Conservation (phyloP, 208 protist genomes). For the Leishmania tarentolae region DNA sequence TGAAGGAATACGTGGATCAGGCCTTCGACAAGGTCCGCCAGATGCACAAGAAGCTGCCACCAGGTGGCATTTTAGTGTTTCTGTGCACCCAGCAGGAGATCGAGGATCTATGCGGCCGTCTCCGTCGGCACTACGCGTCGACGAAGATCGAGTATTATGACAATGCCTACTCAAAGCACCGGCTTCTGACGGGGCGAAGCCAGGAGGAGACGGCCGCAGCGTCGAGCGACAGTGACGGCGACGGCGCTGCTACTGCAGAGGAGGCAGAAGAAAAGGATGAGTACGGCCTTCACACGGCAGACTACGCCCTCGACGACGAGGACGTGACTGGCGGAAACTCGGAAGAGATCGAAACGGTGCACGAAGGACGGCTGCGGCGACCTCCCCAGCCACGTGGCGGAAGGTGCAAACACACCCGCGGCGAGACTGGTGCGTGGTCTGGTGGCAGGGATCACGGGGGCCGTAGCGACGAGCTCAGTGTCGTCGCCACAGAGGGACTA, state of each 20-base stretch:
- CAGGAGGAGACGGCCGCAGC: conserved; percentile 42
- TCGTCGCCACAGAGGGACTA: neutral
- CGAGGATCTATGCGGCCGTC: conserved; percentile 81
- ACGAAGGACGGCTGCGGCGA: conserved; percentile 22
- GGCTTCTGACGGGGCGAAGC: conserved; percentile 38
- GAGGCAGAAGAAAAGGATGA: conserved; percentile 36
- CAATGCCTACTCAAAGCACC: conserved; percentile 72
- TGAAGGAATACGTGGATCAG: conserved; percentile 94
- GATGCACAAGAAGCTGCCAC: conserved; percentile 97
- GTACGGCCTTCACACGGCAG: conserved; percentile 34
- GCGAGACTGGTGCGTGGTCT: conserved; percentile 21
- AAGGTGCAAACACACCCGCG: conserved; percentile 29
- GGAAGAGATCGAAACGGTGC: conserved; percentile 27
- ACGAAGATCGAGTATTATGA: conserved; percentile 90
- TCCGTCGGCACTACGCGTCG: conserved; percentile 84
- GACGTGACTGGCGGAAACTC: conserved; percentile 11
- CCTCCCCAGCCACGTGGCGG: conserved; percentile 9
- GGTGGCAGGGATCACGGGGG: neutral
- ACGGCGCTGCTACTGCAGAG: conserved; percentile 3
- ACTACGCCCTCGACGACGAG: conserved; percentile 60
- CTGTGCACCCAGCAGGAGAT: conserved; percentile 97
- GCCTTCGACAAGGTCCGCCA: conserved; percentile 95
- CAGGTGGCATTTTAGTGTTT: conserved; percentile 98
- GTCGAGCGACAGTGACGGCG: conserved; percentile 22
- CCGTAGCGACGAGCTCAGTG: conserved; percentile 3